Percentiles rank a stretch among this genome's conserved stretches.
These are phyloP conservation scores for Fusarium goolgardi DNA, from an alignment of 2,329 filamentous ascomycete species.

Conservation along the genomic window DNA sequence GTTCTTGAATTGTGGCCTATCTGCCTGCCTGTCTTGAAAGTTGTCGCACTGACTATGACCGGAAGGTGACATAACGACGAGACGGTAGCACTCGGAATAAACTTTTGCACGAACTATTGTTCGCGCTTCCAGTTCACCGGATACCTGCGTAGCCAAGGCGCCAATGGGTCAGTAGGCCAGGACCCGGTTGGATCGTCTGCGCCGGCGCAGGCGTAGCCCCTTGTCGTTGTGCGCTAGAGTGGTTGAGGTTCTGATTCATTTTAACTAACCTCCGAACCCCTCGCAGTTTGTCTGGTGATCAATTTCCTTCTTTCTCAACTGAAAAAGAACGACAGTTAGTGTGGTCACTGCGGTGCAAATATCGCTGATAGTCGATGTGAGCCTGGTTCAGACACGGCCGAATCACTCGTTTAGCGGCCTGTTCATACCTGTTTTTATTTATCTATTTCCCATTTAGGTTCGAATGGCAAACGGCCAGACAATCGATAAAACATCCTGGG, in stretches of 20 bases:
- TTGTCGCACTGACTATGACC: slow-evolving; percentile 12
- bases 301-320: slow-evolving; percentile 8
- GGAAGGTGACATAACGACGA: slow-evolving; percentile 5
- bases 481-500: slow-evolving; percentile 9
- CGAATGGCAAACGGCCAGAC: slow-evolving; percentile 22
- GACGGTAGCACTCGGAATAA: slow-evolving; percentile 5
- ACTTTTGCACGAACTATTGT: slow-evolving; percentile 7
- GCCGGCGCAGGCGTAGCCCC: slow-evolving; percentile 21
- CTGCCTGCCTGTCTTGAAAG: slow-evolving; percentile 2
- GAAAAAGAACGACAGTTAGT: slow-evolving; percentile 14
- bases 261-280: slow-evolving; percentile 34
- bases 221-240: slow-evolving; percentile 26
- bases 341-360: slow-evolving; percentile 5
- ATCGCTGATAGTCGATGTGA: slow-evolving; percentile 16
- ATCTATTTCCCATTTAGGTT: background rate
- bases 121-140: background rate
- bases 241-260: slow-evolving; percentile 17
- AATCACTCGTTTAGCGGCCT: slow-evolving; percentile 38
- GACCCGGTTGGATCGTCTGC: slow-evolving; percentile 17
- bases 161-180: slow-evolving; percentile 8
- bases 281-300: slow-evolving; percentile 15
- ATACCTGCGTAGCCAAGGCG: slow-evolving; percentile 4
- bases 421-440: background rate
- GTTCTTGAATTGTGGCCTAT: slow-evolving; percentile 3
- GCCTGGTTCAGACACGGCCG: slow-evolving; percentile 15